Evolutionary conservation across 106 monocot genomes (phyloP), one percentile per base, ranked within the genome.

Genomic region (Dioscorea zingiberensis): DNA sequence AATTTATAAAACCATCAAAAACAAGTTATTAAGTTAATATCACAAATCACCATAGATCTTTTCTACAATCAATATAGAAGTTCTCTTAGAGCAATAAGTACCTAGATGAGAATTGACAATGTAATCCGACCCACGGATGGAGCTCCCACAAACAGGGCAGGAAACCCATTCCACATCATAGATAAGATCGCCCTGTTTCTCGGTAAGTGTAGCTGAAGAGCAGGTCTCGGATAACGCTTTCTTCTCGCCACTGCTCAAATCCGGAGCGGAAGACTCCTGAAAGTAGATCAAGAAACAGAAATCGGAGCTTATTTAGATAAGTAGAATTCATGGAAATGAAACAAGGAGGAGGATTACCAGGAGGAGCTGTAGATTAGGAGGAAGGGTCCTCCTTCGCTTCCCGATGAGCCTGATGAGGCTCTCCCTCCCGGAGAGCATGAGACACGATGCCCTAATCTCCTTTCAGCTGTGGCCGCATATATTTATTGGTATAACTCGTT

Each of bases 381-480:
- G 74, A 65, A 76, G 79, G 27, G 76, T 55, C 55, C 81, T 56
- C 22, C 83, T 78, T 62, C 95, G 78, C 85, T 88, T 85, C 22
- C 95, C 95, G 62, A 97, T 62, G 65, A 97, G 85, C 61, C 95
- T 77, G 58, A 69, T 44, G 13, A 95, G 67, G 78, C 87, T 87
- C 76, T 87, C 85, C 60, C 87, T 57, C 3, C 94, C 94, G 13
- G 75, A 59, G 8, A 92, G 77, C 86, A 51, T 51, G 38, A n/a
- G 38, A 6, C 38, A 38, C 38, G 9, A 38, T 38, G 38, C 38
- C 4, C 3, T 1, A 38, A 0, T 38, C 0, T 2, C 0, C 9
- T 38, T 38, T 38, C 38, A 38, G 10, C n/a, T n/a, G n/a, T n/a
- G n/a, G n/a, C n/a, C n/a, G n/a, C n/a, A n/a, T n/a, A n/a, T n/a